Percentiles rank a stretch among this genome's conserved stretches.
Evolutionary conservation across 2,329 filamentous ascomycete species (phyloP).

Genomic region (Diplodia seriata): DNA sequence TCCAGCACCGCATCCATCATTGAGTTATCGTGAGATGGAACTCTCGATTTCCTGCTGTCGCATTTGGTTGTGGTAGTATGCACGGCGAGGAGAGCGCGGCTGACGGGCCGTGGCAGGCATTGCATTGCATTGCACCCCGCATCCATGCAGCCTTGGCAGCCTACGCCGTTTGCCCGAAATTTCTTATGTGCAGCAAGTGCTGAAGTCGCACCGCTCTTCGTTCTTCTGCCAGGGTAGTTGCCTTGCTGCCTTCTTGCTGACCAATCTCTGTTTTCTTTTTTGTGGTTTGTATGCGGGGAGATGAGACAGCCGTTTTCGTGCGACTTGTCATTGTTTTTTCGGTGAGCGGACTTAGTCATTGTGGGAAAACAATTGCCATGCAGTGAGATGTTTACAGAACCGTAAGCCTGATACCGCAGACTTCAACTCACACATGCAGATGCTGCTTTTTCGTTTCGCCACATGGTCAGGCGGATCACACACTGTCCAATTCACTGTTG

Average conservation of each 20-base stretch:
- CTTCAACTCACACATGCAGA: too few species aligned
- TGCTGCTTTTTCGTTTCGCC: too few species aligned
- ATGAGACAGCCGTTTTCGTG: not conserved
- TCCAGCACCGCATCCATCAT: not conserved
- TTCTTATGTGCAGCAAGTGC: not conserved
- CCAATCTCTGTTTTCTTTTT: not conserved
- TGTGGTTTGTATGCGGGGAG: too few species aligned
- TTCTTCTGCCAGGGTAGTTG: not conserved
- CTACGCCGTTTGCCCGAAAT: not conserved
- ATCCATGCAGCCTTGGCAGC: not conserved
- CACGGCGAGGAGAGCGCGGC: not conserved
- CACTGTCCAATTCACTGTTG: too few species aligned
- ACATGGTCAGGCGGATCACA: too few species aligned
- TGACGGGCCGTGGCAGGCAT: not conserved
- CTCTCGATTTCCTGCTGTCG: too few species aligned
- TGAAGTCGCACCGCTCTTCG: not conserved
- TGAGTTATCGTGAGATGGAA: too few species aligned
- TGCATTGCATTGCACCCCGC: not conserved
- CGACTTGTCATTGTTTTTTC: not conserved
- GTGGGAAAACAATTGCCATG: not conserved
- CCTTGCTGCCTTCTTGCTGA: not conserved
- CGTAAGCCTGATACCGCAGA: too few species aligned
- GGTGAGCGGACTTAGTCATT: rapidly evolving
- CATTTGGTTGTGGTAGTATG: not conserved
- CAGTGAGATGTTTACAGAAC: too few species aligned